Percentiles rank a stretch among this genome's conserved stretches.
These are phyloP conservation scores for Closterium sp. DNA, from an alignment of 139 green algal species.

Conservation along the genomic window DNA sequence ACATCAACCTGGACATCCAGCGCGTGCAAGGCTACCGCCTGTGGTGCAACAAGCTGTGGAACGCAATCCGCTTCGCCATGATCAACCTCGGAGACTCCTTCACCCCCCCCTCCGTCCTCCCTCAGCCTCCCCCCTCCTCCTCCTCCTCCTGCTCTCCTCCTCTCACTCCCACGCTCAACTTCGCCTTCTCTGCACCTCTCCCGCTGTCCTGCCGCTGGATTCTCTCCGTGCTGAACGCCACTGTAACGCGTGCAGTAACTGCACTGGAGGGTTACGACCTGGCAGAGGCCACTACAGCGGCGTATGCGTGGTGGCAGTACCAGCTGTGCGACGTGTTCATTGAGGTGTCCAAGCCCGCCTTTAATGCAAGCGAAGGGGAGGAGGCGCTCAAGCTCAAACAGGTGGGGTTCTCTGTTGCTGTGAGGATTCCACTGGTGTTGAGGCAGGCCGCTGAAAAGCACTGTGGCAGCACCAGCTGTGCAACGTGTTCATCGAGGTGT, in stretches of 20 bases:
- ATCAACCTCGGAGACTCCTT: constrained; percentile 80
- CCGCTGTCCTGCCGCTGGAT: constrained; percentile 65
- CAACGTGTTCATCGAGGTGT: no score
- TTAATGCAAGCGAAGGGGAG: not conserved
- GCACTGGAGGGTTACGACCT: constrained; percentile 86
- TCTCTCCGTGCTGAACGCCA: constrained; percentile 69
- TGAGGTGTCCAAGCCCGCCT: constrained; percentile 82
- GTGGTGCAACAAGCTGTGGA: constrained; percentile 99
- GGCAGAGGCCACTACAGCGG: constrained; percentile 60
- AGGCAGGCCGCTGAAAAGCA: constrained; percentile 56
- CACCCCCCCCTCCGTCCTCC: constrained; percentile 30
- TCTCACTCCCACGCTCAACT: constrained; percentile 28
- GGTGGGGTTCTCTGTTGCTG: not conserved
- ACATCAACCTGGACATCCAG: constrained; percentile 95
- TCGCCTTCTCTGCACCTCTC: constrained; percentile 53
- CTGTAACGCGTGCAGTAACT: constrained; percentile 50
- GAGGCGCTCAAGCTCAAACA: not conserved
- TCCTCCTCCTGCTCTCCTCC: not conserved
- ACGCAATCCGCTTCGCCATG: constrained; percentile 90
- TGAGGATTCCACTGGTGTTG: no score
- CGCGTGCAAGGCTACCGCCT: constrained; percentile 91
- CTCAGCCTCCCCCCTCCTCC: not conserved
- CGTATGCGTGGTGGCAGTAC: constrained; percentile 94
- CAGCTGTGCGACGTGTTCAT: constrained; percentile 98
- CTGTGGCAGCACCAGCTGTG: constrained; percentile 96